phyloP scores from a whole-genome alignment of 257 asterid genomes.

The Marsdenia floribunda region DNA sequence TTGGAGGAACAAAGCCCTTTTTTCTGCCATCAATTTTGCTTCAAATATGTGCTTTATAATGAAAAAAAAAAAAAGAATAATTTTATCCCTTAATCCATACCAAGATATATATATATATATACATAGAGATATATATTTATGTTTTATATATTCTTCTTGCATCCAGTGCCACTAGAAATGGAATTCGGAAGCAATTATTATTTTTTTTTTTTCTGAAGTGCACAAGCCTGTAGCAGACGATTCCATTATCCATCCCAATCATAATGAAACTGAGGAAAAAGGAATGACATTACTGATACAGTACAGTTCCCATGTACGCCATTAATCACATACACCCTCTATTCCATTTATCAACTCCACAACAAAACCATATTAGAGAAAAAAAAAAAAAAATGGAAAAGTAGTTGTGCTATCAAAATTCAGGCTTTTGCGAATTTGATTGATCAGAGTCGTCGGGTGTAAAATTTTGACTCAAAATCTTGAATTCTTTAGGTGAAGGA shows the following conservation, averaged over 20 bases:
- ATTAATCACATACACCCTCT: too few relatives aligned
- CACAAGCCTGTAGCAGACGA: background rate
- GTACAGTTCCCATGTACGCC: too few relatives aligned
- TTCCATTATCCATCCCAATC: slow-evolving; percentile 4
- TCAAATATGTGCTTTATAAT: background rate
- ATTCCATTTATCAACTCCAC: too few relatives aligned
- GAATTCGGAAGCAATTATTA: background rate
- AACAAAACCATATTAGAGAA: too few relatives aligned
- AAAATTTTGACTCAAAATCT: background rate
- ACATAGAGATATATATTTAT: too few relatives aligned
- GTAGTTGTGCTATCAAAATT: too few relatives aligned
- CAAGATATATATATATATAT: background rate
- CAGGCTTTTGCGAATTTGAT: too few relatives aligned
- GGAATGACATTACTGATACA: too few relatives aligned
- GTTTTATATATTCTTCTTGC: background rate
- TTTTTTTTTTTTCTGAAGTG: slow-evolving; percentile 2
- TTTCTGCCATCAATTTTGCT: background rate
- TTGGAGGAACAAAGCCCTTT: background rate
- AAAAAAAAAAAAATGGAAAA: too few relatives aligned
- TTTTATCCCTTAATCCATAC: too few relatives aligned
- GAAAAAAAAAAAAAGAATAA: background rate
- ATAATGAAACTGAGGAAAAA: background rate
- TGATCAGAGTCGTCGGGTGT: background rate
- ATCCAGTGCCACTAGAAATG: background rate
- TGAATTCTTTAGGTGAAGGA: background rate